Evolutionary conservation across 2,329 filamentous ascomycete species (phyloP), one percentile per base, ranked within the genome.

Genomic region (Chalara sp.): DNA sequence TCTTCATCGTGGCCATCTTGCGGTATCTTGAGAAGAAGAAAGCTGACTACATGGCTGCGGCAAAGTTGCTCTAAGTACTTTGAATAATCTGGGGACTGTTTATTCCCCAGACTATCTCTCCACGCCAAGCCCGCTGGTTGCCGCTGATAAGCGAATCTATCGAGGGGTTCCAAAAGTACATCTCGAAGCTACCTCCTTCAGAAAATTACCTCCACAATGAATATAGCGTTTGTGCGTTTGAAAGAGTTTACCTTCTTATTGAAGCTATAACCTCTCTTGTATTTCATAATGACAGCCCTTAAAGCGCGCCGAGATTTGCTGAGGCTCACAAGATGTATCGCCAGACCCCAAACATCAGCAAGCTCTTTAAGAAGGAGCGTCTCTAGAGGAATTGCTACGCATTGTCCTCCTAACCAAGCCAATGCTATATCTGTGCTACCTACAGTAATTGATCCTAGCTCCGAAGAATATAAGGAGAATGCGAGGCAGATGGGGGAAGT

Each of bases 401-500:
- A 95, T 68, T 88, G 86, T 6, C 81, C 89, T 54, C 80, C 84
- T 2, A 83, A 90, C 68, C 89, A 96, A 72, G 88, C 89, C 35
- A 80, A 81, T 56, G 86, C 89, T 50, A 84, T 96, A 55, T 96
- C 91, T 6, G 77, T 89, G 42, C 74, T 97, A 33, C 86, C 83
- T 54, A 88, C 82, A 37, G 73, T 77, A 43, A 79, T 96, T 59
- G 92, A 97, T 68, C 78, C 84, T 3, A 80, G 80, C 4, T 91
- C 89, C 5, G 73, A 83, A 32, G 85, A 89, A 61, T 97, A 87
- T 75, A 80, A 79, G 62, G 86, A 95, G 63, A 97, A 97, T 73
- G 80, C 81, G 59, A 69, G 72, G 51, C 81, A 88, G 55, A 95
- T 96, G 88, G 74, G 75, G 54, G 81, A 87, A 60, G 79, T 90